These are phyloP conservation scores for Trifolium repens DNA, from an alignment of 306 rosid genomes.

Conservation along the genomic window DNA sequence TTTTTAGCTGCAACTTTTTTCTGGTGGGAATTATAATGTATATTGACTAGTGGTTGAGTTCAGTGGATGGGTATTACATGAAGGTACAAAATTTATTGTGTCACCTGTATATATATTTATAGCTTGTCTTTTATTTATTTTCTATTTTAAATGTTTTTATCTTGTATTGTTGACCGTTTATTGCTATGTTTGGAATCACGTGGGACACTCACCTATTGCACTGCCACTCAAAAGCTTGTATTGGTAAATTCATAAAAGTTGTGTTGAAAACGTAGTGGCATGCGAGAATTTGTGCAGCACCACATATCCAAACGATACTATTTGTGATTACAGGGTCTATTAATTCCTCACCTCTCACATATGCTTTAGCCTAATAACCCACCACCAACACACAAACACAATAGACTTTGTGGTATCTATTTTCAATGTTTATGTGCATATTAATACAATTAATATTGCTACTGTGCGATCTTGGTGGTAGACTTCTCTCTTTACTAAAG, in stretches of 20 bases:
- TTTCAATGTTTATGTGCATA: background rate
- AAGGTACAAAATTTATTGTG: background rate
- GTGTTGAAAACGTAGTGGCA: background rate
- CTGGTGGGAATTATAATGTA: background rate
- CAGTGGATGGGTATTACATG: background rate
- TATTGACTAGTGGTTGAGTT: background rate
- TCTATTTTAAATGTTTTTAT: too few relatives aligned
- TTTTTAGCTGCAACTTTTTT: background rate
- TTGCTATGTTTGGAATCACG: background rate
- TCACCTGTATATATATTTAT: background rate
- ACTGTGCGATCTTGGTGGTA: background rate
- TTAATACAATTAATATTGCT: background rate
- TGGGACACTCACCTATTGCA: background rate
- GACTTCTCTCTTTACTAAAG: background rate
- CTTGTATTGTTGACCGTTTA: background rate
- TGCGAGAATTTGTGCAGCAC: background rate
- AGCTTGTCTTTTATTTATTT: too few relatives aligned
- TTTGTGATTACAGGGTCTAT: background rate
- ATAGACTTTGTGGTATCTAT: background rate
- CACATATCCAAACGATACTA: background rate
- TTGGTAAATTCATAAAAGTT: background rate
- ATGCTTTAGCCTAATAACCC: background rate
- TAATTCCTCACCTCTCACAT: conserved; percentile 1
- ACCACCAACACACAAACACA: background rate
- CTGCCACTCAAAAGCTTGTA: conserved; percentile 3